Evolutionary conservation across 345 rosid species (phyloP).

Genomic region (Raphanus sativus): DNA sequence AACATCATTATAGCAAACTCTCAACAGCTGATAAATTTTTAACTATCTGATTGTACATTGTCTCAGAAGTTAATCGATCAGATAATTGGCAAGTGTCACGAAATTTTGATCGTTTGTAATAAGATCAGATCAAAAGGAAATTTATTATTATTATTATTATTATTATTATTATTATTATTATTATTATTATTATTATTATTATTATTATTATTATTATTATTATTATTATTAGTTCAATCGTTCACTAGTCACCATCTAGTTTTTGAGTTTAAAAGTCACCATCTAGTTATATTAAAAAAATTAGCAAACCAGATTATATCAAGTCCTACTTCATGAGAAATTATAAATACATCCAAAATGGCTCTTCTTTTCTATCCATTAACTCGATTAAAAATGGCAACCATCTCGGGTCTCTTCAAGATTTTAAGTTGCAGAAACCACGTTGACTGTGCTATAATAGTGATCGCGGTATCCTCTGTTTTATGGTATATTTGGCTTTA

Average conservation of each 20-base stretch:
- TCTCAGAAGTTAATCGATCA: no score
- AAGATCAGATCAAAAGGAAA: no score
- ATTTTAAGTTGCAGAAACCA: background rate
- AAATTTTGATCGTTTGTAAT: no score
- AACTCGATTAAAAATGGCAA: background rate
- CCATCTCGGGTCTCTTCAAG: background rate
- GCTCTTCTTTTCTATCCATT: background rate
- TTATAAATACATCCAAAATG: background rate
- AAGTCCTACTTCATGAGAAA: background rate
- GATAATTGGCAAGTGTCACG: no score
- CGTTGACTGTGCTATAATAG: background rate
- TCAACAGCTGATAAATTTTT: no score
- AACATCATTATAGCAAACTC: no score
- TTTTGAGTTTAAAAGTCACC: background rate
- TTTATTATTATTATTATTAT: no score
- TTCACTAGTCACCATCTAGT: background rate
- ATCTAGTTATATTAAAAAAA: background rate
- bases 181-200: no score
- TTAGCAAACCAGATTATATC: background rate
- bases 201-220: no score
- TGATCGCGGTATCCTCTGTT: background rate
- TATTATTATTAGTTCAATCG: background rate
- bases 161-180: no score
- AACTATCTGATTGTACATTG: no score
- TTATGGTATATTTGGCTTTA: background rate